A percentile compares a stretch with the other conserved stretches of the same genome.
Evolutionary conservation across 169 alveolate genomes (phyloP).

Genomic region (Cryptosporidium bovis): DNA sequence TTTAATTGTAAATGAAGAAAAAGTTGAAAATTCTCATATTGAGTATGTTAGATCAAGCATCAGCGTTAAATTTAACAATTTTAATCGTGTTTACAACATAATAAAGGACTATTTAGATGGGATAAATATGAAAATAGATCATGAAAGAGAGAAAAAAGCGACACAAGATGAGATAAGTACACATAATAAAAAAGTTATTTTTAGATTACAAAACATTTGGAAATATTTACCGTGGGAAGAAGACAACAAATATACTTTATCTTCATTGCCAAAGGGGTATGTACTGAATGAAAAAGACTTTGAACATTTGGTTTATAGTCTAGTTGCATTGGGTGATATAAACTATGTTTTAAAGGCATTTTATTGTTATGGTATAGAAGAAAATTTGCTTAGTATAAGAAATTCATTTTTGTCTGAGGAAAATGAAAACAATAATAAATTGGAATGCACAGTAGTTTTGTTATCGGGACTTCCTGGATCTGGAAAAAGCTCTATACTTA

Average conservation of each 20-base stretch:
- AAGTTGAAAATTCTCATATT: background rate
- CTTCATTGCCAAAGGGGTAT: constrained; percentile 8
- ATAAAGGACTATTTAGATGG: background rate
- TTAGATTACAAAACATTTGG: constrained; percentile 1
- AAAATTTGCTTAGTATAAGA: background rate
- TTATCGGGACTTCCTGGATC: constrained; percentile 54
- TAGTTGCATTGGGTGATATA: constrained; percentile 5
- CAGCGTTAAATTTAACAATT: background rate
- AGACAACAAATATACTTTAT: background rate
- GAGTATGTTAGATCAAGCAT: background rate
- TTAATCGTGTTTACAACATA: background rate
- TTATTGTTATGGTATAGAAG: background rate
- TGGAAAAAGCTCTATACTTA: constrained; percentile 35
- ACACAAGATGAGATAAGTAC: background rate
- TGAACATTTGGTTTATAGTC: constrained; percentile 24
- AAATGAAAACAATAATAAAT: background rate
- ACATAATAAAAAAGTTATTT: background rate
- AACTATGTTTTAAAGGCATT: constrained; percentile 28
- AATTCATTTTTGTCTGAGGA: background rate
- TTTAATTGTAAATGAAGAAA: background rate
- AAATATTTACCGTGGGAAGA: constrained; percentile 16
- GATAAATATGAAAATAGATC: background rate
- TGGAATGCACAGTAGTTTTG: constrained; percentile 43
- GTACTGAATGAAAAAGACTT: constrained; percentile 26
- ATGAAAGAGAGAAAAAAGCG: background rate